Base-by-base conservation (phyloP, 805 yeast genomes). In the Torulaspora franciscae region DNA sequence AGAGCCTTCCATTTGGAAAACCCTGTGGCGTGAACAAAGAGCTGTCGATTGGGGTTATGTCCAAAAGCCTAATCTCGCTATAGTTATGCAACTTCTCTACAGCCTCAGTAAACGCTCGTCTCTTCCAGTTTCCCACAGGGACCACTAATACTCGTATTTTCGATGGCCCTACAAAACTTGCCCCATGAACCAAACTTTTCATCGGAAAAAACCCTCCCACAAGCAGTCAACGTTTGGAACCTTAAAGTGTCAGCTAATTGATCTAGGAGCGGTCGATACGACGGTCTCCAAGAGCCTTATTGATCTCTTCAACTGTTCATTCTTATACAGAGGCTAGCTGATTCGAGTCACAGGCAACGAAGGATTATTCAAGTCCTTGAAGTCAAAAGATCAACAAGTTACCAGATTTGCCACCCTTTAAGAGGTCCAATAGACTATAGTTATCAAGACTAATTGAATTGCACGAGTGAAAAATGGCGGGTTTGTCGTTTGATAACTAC, bases 401-500 rank as follows among this genome's bases (percentile, higher is more conserved):
- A 5, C 11, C 8, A 38, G 15, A 37, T 48, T 48, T 48, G 51
- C 51, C 51, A 48, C 51, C 51, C 39, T 37, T 41, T 15, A 29
- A 32, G 28, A 33, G 24, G 15, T 11, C 4, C 10, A n/a, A 39
- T 7, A 25, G 26, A 10, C 19, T 14, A 24, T 3, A 30, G 33
- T 13, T 30, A 30, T 30, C 19, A 10, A 30, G 33, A 14, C 26
- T 13, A 32, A 17, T 42, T 13, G 59, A 24, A 25, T 5, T 15
- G 30, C 6, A 24, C 29, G 11, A 39, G 19, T 32, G 29, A 15
- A 22, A 40, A 49, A 89, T 90, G 96, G 79, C 88, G 3, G 99
- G 99, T 28, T 77, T 91, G 46, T 82, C 88, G 57, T 91, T 93
- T 66, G 98, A 91, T 58, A 90, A 93, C 68, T 86, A 77, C 66